Percentiles rank a stretch among this genome's conserved stretches.
phyloP scores from a whole-genome alignment of 139 green algal genomes.

The Dunaliella primolecta region DNA sequence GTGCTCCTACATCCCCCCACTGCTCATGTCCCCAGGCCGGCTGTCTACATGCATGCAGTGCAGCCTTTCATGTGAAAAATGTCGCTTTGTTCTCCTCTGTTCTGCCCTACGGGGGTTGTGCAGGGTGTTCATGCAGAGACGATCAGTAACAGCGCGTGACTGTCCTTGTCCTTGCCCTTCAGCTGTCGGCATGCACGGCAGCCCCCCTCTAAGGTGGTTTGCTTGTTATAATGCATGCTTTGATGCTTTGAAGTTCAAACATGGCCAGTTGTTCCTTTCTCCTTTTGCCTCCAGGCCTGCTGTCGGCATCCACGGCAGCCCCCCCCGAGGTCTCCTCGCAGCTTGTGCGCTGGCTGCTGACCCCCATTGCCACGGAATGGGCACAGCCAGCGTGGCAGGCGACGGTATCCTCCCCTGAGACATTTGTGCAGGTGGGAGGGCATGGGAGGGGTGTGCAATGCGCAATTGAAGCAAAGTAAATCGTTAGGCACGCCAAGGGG shows the following conservation, averaged over 20 bases:
- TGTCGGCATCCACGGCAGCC: conserved; percentile 32
- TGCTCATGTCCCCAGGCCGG: too few relatives aligned
- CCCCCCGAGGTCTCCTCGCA: conserved; percentile 38
- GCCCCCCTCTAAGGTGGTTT: not conserved
- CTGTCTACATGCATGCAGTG: too few relatives aligned
- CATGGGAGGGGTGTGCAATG: too few relatives aligned
- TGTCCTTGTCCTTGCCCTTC: not conserved
- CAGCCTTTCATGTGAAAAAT: too few relatives aligned
- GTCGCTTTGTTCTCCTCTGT: too few relatives aligned
- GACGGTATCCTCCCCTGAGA: conserved; percentile 37
- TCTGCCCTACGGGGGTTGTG: too few relatives aligned
- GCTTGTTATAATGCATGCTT: not conserved
- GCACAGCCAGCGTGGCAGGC: conserved; percentile 39
- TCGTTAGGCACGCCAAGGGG: too few relatives aligned
- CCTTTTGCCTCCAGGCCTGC: not conserved
- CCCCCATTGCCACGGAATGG: conserved; percentile 56
- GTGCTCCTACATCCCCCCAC: too few relatives aligned
- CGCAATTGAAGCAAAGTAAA: too few relatives aligned
- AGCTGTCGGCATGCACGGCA: not conserved
- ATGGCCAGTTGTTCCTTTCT: not conserved
- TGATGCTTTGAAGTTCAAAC: not conserved
- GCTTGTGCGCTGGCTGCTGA: conserved; percentile 56
- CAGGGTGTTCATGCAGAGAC: too few relatives aligned
- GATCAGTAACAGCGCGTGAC: too few relatives aligned
- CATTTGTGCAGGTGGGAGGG: not conserved